Conservation (phyloP, 306 rosid genomes). For the Dryas drummondii region DNA sequence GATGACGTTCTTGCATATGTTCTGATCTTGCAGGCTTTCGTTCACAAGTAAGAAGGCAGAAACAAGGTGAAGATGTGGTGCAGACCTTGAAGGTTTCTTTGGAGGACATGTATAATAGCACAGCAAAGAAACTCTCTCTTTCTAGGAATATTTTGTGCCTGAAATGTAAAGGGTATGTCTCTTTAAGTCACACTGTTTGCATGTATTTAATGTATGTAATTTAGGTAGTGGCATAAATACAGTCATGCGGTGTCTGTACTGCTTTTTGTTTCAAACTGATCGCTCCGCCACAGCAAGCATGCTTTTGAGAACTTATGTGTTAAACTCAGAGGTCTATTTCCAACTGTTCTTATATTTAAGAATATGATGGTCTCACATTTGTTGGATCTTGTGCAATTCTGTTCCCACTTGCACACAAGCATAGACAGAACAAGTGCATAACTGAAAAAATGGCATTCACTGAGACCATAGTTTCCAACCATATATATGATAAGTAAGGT, state of each 20-base stretch:
- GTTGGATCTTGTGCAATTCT: constrained; percentile 7
- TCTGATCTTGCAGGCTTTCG: constrained; percentile 36
- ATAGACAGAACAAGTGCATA: constrained; percentile 4
- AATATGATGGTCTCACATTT: constrained; percentile 15
- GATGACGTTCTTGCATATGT: constrained; percentile 2
- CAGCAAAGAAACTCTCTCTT: constrained; percentile 68
- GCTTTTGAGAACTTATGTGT: neutral
- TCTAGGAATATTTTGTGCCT: constrained; percentile 54
- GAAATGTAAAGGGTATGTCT: constrained; percentile 73
- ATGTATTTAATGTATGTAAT: neutral
- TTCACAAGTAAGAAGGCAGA: constrained; percentile 67
- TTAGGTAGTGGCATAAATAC: neutral
- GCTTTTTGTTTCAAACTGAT: neutral
- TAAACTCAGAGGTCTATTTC: neutral
- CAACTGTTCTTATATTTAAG: neutral
- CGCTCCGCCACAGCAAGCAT: neutral
- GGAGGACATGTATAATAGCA: constrained; percentile 75
- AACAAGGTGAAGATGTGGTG: constrained; percentile 76
- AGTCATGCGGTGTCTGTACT: neutral
- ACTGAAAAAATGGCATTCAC: constrained; percentile 6
- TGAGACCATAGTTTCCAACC: constrained; percentile 10
- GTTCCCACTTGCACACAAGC: constrained; percentile 15
- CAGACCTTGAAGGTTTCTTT: constrained; percentile 69
- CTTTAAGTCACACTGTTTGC: neutral
- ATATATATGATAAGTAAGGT: constrained; percentile 9